Conservation (phyloP, 192 early-diverging fungal species). For the Gryganskiella cystojenkinii region DNA sequence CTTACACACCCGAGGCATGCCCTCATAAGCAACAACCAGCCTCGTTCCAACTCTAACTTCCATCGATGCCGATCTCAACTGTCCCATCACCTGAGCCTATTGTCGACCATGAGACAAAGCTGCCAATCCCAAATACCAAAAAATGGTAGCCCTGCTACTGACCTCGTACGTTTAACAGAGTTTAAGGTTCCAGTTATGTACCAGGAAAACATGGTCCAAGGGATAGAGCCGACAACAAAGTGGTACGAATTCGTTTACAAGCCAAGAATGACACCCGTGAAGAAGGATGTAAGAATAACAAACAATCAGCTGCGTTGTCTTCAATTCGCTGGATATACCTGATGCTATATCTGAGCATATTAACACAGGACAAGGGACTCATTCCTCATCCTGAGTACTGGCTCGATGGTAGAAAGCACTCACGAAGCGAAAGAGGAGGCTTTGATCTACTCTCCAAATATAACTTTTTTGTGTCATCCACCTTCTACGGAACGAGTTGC, state of each 20-base stretch:
- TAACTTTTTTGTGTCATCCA: slow-evolving; percentile 13
- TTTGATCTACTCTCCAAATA: slow-evolving; percentile 10
- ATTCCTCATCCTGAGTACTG: slow-evolving; percentile 11
- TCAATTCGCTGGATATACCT: neutral
- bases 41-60: slow-evolving; percentile 10
- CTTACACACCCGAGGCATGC: neutral
- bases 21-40: slow-evolving; percentile 13
- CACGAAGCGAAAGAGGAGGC: neutral
- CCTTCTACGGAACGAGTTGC: neutral
- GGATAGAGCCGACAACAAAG: slow-evolving; percentile 11
- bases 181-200: slow-evolving; percentile 16
- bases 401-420: neutral
- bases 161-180: slow-evolving; percentile 13
- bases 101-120: slow-evolving; percentile 23
- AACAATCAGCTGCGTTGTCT: neutral
- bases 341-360: neutral
- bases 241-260: slow-evolving; percentile 24
- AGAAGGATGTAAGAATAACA: slow-evolving; percentile 17
- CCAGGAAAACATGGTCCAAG: slow-evolving; percentile 8
- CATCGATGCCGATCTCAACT: slow-evolving; percentile 2
- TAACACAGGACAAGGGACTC: slow-evolving; percentile 1
- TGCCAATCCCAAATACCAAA: slow-evolving; percentile 19
- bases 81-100: slow-evolving; percentile 13
- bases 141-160: slow-evolving; percentile 10
- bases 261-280: slow-evolving; percentile 18